These are phyloP conservation scores for Curvularia verruculosa DNA, from an alignment of 2,329 filamentous ascomycete species.

Conservation along the genomic window DNA sequence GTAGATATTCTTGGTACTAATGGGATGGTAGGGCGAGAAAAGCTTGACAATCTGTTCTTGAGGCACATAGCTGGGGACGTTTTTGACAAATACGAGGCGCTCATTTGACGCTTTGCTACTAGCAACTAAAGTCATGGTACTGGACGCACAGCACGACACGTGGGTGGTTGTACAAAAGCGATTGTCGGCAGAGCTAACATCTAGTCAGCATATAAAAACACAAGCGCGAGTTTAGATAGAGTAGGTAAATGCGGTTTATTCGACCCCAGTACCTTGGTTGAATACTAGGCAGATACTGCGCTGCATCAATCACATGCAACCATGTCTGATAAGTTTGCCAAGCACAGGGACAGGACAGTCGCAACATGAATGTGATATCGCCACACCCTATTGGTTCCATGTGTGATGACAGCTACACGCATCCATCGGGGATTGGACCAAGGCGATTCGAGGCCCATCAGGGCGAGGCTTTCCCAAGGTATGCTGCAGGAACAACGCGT, in stretches of 20 bases:
- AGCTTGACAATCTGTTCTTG: constrained; percentile 6
- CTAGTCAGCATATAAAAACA: not conserved
- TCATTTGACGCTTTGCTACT: constrained; percentile 6
- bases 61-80: constrained; percentile 21
- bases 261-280: not conserved
- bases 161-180: not conserved
- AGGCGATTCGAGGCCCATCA: not conserved
- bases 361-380: not conserved
- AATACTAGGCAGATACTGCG: constrained; percentile 1
- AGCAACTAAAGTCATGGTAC: constrained; percentile 2
- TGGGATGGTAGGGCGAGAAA: constrained; percentile 17
- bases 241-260: constrained; percentile 5
- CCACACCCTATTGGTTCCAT: not conserved
- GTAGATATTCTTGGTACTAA: constrained; percentile 26
- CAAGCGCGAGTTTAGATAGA: not conserved
- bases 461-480: not conserved
- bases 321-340: not conserved
- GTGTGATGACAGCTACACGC: not conserved
- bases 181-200: not conserved
- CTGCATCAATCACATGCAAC: not conserved
- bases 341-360: not conserved
- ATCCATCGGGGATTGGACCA: not conserved
- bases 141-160: not conserved
- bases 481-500: not conserved
- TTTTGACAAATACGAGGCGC: constrained; percentile 31